phyloP scores from a whole-genome alignment of 73 alveolate genomes.

The Tetrahymena malaccensis region DNA sequence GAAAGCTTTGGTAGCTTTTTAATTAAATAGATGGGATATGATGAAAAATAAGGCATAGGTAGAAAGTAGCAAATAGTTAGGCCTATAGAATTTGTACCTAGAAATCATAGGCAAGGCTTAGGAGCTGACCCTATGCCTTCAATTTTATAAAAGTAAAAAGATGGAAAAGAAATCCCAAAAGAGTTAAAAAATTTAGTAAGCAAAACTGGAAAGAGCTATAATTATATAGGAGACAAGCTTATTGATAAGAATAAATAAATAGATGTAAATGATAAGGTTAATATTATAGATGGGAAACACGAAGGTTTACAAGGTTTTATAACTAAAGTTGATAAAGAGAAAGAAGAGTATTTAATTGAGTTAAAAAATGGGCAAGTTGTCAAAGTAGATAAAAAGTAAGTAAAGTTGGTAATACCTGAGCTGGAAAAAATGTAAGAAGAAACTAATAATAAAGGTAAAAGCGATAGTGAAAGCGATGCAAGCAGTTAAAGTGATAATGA shows the following conservation, averaged over 20 bases:
- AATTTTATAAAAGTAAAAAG: background rate
- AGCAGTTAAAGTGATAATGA: background rate
- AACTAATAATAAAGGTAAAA: background rate
- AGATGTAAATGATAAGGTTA: background rate
- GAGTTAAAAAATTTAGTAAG: background rate
- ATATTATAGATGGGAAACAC: conserved; percentile 11
- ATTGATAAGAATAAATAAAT: background rate
- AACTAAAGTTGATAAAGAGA: background rate
- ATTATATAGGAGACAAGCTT: background rate
- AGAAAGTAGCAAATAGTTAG: conserved; percentile 7
- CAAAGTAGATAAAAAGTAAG: background rate
- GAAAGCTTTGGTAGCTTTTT: conserved; percentile 52
- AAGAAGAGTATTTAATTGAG: background rate
- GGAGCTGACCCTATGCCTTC: conserved; percentile 1
- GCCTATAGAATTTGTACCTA: background rate
- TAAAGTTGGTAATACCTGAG: background rate
- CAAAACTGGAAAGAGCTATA: background rate
- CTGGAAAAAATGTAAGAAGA: background rate
- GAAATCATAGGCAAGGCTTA: conserved; percentile 9
- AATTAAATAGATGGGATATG: conserved; percentile 46
- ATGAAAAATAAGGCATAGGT: conserved; percentile 46
- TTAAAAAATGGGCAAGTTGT: background rate
- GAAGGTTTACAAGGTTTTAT: background rate
- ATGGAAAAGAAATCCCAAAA: background rate
- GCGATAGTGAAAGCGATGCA: background rate